A percentile compares a stretch with the other conserved stretches of the same genome.
phyloP scores from a whole-genome alignment of 2,329 filamentous ascomycete genomes.

The Colletotrichum chrysophilum region DNA sequence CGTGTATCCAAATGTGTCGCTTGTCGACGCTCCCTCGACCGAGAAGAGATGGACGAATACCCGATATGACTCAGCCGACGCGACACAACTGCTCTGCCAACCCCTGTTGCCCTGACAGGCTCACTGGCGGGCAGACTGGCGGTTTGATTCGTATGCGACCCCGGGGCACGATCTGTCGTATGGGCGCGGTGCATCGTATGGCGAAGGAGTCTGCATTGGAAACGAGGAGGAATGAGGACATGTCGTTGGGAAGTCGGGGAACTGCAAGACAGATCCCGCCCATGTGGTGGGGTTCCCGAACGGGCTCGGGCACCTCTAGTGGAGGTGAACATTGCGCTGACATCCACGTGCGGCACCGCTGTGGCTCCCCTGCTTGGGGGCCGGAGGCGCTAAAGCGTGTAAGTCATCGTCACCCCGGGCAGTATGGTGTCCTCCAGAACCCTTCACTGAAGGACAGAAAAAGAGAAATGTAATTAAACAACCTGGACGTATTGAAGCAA shows the following conservation, averaged over 20 bases:
- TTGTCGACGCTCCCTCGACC: background rate
- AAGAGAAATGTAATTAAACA: too few relatives aligned
- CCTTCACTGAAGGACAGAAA: background rate
- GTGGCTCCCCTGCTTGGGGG: background rate
- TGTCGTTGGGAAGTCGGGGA: background rate
- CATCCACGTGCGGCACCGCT: background rate
- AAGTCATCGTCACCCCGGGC: background rate
- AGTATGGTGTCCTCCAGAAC: background rate
- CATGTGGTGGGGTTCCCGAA: background rate
- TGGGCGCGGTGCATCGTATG: background rate
- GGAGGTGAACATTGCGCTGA: background rate
- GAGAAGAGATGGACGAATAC: background rate
- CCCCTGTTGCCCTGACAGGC: slow-evolving; percentile 5
- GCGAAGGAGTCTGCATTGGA: background rate
- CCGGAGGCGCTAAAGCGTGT: background rate
- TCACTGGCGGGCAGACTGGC: background rate
- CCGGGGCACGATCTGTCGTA: background rate
- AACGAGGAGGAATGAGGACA: background rate
- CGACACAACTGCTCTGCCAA: background rate
- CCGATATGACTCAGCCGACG: slow-evolving; percentile 14
- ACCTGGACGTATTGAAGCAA: too few relatives aligned
- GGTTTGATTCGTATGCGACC: background rate
- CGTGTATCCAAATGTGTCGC: background rate
- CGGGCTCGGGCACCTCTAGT: background rate
- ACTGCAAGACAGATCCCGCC: background rate